phyloP scores from a whole-genome alignment of 495 filamentous ascomycete species.

The Parathielavia hyrcaniae region DNA sequence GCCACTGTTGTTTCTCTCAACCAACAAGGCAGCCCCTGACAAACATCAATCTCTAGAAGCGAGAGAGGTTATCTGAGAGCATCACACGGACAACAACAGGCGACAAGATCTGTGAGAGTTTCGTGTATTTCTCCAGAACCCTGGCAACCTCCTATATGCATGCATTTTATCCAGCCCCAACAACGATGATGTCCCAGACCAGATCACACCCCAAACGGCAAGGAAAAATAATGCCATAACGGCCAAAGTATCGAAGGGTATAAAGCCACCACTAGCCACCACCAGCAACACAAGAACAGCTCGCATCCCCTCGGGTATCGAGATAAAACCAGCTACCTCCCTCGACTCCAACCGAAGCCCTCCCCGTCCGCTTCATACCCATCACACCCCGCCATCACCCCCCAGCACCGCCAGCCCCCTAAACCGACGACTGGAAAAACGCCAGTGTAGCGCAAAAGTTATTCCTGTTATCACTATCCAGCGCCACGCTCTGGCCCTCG shows the following conservation, averaged over 20 bases:
- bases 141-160: neutral
- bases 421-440: conserved; percentile 38
- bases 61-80: too few relatives aligned
- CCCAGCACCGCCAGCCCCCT: neutral
- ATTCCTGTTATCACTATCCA: conserved; percentile 59
- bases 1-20: too few relatives aligned
- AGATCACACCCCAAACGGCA: neutral
- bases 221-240: neutral
- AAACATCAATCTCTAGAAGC: neutral
- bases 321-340: neutral
- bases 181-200: neutral
- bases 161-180: neutral
- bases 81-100: neutral
- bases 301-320: neutral
- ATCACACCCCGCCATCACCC: neutral
- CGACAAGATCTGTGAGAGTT: neutral
- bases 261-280: neutral
- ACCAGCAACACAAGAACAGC: neutral
- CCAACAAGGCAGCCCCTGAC: too few relatives aligned
- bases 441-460: conserved; percentile 74
- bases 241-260: conserved; percentile 4
- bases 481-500: conserved; percentile 49
- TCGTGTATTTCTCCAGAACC: neutral
- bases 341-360: neutral
- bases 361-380: neutral